phyloP scores from a whole-genome alignment of 139 green algal genomes.

The Asterochloris sp. region DNA sequence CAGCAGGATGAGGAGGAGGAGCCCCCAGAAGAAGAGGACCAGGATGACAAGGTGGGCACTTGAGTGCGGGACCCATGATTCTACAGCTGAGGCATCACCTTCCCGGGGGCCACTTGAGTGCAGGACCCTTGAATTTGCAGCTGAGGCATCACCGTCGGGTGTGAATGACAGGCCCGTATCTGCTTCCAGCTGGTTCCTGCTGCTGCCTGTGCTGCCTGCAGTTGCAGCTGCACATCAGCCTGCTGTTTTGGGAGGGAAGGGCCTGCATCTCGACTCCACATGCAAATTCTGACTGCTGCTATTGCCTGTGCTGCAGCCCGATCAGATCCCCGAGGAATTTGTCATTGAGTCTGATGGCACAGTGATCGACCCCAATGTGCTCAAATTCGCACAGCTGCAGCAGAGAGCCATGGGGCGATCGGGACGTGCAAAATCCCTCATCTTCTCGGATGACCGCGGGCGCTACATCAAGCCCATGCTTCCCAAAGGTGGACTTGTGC shows the following conservation, averaged over 20 bases:
- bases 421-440: constrained; percentile 94
- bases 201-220: too few relatives aligned
- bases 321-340: constrained; percentile 97
- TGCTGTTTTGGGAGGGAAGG: too few relatives aligned
- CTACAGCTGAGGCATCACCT: too few relatives aligned
- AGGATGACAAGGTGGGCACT: constrained; percentile 39
- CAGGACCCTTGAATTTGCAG: too few relatives aligned
- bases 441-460: constrained; percentile 92
- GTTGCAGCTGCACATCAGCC: too few relatives aligned
- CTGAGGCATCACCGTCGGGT: too few relatives aligned
- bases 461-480: constrained; percentile 99
- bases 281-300: not conserved
- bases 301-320: constrained; percentile 28
- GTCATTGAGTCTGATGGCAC: constrained; percentile 97
- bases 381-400: constrained; percentile 92
- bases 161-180: too few relatives aligned
- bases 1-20: constrained; percentile 83
- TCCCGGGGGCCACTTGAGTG: too few relatives aligned
- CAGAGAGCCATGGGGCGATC: constrained; percentile 84
- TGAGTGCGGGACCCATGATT: too few relatives aligned
- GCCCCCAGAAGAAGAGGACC: constrained; percentile 74
- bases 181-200: too few relatives aligned
- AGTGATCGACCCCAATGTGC: constrained; percentile 85
- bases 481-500: constrained; percentile 64
- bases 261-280: too few relatives aligned